Evolutionary conservation across 1,284 basidiomycete species (phyloP), one percentile per base, ranked within the genome.

Genomic region (Anthracocystis panici-leucophaei): DNA sequence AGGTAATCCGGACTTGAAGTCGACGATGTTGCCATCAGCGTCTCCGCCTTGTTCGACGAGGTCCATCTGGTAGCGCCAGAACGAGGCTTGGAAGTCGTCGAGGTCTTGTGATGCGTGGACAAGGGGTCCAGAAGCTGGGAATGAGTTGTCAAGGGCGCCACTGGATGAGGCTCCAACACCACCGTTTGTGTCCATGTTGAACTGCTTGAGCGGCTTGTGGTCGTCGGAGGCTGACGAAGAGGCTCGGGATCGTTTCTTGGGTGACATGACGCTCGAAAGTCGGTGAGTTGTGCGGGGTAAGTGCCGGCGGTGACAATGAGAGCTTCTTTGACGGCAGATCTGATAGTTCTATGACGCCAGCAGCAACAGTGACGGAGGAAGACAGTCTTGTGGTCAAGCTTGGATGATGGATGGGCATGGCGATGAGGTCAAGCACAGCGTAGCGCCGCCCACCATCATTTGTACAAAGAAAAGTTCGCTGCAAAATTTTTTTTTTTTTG

Each of bases 51-150:
- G 77, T 50, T 81, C 79, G 12, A 81, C 79, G 25, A 81, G 69
- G 41, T 81, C 76, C 79, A 81, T 81, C 41, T 81, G 79, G 57
- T 81, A 77, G n/a, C 78, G 55, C 79, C 79, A 81, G 50, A 81
- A 81, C 8, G 78, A 74, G 11, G 77, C 73, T 48, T 81, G 79
- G 57, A 81, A 81, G 49, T 81, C 66, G 38, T 77, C 75, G 23
- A 77, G 62, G 41, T 70, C 66, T 31, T 77, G 75, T 0, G 70
- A 69, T 18, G 75, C 62, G 38, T 77, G 75, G 2, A 77, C 75
- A 8, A 77, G 57, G 3, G 75, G 75, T 1, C 70, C 70, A 0
- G 67, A 68, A 0, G 65, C 65, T 3, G 74, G 74, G 2, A 62
- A 33, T 3, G 61, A 16, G 35, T 12, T 48, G 12, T 41, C 46